Evolutionary conservation across 1,284 basidiomycete species (phyloP), one percentile per base, ranked within the genome.

Genomic region (Grifola frondosa): DNA sequence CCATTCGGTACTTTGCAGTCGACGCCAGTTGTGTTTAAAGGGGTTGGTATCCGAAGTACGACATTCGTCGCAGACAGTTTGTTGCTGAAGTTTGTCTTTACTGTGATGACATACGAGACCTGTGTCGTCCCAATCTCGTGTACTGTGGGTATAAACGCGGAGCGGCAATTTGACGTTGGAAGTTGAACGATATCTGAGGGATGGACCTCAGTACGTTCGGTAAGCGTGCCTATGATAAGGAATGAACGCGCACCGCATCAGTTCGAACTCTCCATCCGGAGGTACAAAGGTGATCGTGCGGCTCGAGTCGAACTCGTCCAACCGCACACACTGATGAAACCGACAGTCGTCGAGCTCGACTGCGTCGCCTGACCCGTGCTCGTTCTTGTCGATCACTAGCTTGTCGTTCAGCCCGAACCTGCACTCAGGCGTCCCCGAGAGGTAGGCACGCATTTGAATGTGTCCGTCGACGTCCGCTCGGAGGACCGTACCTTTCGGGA

Each of bases 371-470:
- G 68, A 54, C 62, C 67, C 48, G 61, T 72, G 35, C 75, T 79
- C 52, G 37, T 78, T 81, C 73, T 93, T 93, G 70, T 97, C 95
- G 43, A 98, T 87, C 16, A 98, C 93, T 22, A 99, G 79, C 67
- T 98, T 98, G 71, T 98, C 95, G 59, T 99, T 99, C 50, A 99
- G 72, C 3, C 97, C 97, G 56, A 99, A 98, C 65, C 97, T 96
- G 77, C 95, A 98, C 59, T 97, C 94, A 0, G 96, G 93, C 39
- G 92, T 93, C 13, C 97, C 97, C 19, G 91, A 86, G 17, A 99
- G 74, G 65, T 98, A 98, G 8, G 97, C 97, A 10, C 97, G 82
- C 96, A 99, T 98, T 56, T 96, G 78, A 52, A 99, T 97, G 56
- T 97, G 93, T 0, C 96, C 97, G 60, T 99, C 95, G 6, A 99